These are phyloP conservation scores for Limnanthes douglasii DNA, from an alignment of 345 rosid species.

Conservation along the genomic window DNA sequence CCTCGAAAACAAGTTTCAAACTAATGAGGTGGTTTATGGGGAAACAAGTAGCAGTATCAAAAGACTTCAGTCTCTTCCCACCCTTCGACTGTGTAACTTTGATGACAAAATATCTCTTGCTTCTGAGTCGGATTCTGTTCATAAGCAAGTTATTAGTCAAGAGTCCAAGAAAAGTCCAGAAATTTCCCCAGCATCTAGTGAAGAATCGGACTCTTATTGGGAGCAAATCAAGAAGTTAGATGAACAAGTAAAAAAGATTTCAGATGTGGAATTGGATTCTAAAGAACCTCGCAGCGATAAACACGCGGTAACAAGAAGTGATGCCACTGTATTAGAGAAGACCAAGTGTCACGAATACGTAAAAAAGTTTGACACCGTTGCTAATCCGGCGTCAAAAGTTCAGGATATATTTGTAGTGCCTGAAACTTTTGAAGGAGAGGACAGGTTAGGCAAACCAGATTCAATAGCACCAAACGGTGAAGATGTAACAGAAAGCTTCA, in stretches of 20 bases:
- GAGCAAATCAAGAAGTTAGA: constrained; percentile 49
- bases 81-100: too few species aligned
- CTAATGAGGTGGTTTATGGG: constrained; percentile 16
- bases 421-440: constrained; percentile 9
- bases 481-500: constrained; percentile 20
- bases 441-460: constrained; percentile 9
- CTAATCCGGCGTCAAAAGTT: constrained; percentile 17
- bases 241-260: constrained; percentile 29
- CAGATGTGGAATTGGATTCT: too few species aligned
- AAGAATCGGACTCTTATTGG: constrained; percentile 29
- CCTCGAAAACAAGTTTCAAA: constrained; percentile 25
- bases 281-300: constrained; percentile 11
- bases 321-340: constrained; percentile 11
- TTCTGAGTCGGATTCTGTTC: constrained; percentile 3
- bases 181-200: too few species aligned
- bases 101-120: too few species aligned
- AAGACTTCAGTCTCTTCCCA: too few species aligned
- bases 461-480: constrained; percentile 3
- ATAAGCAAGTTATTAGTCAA: constrained; percentile 16
- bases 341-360: constrained; percentile 3
- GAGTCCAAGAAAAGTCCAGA: too few species aligned
- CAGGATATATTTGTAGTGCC: constrained; percentile 46
- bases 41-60: too few species aligned
- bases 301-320: constrained; percentile 10
- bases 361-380: constrained; percentile 9